phyloP scores from a whole-genome alignment of 257 asterid species.

The Rubia yunnanensis region DNA sequence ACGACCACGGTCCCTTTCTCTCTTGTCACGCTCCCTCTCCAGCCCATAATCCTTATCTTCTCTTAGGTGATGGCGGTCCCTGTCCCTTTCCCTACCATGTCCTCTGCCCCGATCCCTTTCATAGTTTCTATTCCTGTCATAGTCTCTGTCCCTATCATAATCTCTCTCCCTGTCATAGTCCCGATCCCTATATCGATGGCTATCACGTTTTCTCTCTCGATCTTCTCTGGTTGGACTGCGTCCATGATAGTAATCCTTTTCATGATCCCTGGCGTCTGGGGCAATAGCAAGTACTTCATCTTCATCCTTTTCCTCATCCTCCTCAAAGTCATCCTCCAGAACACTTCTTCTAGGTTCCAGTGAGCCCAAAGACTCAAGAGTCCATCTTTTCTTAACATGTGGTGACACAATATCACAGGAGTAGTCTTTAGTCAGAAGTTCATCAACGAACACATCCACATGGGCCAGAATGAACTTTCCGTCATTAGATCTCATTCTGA shows the following conservation, averaged over 20 bases:
- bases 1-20: no score
- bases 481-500: constrained; percentile 47
- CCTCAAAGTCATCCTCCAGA: no score
- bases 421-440: constrained; percentile 77
- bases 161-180: constrained; percentile 50
- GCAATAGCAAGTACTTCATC: constrained; percentile 63
- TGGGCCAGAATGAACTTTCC: constrained; percentile 65
- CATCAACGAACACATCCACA: constrained; percentile 83
- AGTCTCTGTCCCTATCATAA: no score
- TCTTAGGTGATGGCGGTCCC: no score
- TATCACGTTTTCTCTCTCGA: constrained; percentile 72
- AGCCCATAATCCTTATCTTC: no score
- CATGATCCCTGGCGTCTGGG: constrained; percentile 43
- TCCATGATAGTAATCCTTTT: constrained; percentile 65
- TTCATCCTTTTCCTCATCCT: constrained; percentile 92
- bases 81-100: constrained; percentile 50
- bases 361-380: constrained; percentile 57
- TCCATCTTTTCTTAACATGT: constrained; percentile 80
- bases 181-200: constrained; percentile 72
- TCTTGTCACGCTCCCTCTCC: no score
- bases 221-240: constrained; percentile 83
- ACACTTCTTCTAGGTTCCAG: constrained; percentile 94
- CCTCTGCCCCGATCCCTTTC: constrained; percentile 41
- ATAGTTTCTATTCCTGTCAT: constrained; percentile 32
- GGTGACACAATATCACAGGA: constrained; percentile 87